phyloP scores from a whole-genome alignment of 305 asterid genomes.

The Fraxinus nigra region DNA sequence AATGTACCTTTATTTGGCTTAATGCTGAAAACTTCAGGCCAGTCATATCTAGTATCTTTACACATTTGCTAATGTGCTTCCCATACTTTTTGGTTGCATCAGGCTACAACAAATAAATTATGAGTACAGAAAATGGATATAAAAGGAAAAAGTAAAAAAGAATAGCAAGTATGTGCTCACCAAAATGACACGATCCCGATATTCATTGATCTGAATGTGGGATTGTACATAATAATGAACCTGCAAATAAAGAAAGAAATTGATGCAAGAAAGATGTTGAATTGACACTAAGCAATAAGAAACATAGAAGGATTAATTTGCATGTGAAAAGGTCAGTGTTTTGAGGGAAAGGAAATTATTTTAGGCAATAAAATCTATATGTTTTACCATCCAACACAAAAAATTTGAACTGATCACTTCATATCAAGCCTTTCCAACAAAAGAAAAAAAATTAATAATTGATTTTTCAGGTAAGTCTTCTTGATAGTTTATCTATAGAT shows the following conservation, averaged over 20 bases:
- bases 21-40: constrained; percentile 84
- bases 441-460: neutral
- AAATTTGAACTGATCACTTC: neutral
- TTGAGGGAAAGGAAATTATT: neutral
- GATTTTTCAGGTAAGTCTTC: neutral
- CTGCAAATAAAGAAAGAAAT: constrained; percentile 34
- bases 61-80: constrained; percentile 60
- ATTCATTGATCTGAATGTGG: constrained; percentile 89
- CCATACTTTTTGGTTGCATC: constrained; percentile 63
- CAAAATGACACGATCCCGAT: constrained; percentile 79
- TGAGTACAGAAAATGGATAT: constrained; percentile 6
- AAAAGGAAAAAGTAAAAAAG: constrained; percentile 5
- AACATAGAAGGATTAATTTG: neutral
- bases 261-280: neutral
- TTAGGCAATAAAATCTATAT: neutral
- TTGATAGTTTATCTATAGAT: neutral
- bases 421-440: neutral
- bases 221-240: constrained; percentile 83
- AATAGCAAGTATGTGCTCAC: constrained; percentile 39
- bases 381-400: neutral
- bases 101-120: constrained; percentile 42
- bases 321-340: neutral
- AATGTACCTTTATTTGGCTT: constrained; percentile 70
- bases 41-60: constrained; percentile 82
- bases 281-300: neutral